These are phyloP conservation scores for Cutaneotrichosporon cyanovorans DNA, from an alignment of 1,284 basidiomycete species.

Conservation along the genomic window DNA sequence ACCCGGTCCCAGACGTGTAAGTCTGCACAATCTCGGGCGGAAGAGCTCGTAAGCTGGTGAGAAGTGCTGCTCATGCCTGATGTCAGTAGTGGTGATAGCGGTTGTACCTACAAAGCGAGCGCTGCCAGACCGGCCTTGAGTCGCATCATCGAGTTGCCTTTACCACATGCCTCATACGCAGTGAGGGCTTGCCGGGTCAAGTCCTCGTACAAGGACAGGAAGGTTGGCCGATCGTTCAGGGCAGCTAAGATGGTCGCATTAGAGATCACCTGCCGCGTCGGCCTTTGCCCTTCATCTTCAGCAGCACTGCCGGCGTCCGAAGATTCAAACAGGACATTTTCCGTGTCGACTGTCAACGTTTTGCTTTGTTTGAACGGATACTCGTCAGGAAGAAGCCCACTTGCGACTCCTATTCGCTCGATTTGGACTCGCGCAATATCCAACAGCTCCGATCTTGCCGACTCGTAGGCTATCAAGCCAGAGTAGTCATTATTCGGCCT, in stretches of 20 bases:
- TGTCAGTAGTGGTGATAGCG: neutral
- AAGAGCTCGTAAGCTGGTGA: constrained; percentile 28
- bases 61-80: constrained; percentile 25
- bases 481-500: constrained; percentile 51
- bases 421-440: constrained; percentile 43
- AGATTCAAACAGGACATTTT: neutral
- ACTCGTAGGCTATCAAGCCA: constrained; percentile 49
- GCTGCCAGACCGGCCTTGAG: constrained; percentile 76
- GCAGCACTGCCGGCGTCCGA: neutral
- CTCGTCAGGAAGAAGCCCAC: constrained; percentile 31
- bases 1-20: constrained; percentile 34
- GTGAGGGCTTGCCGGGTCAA: constrained; percentile 74
- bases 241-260: constrained; percentile 60
- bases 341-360: neutral
- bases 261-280: constrained; percentile 48
- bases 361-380: constrained; percentile 27
- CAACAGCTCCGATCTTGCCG: constrained; percentile 37
- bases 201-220: constrained; percentile 65
- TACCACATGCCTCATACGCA: constrained; percentile 68
- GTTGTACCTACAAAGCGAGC: constrained; percentile 72
- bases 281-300: neutral
- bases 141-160: constrained; percentile 74
- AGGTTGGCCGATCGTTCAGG: constrained; percentile 54
- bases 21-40: constrained; percentile 32
- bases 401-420: constrained; percentile 37